Base-by-base conservation (phyloP, 2,329 filamentous ascomycete species). In the Ceratocystis colombiana region DNA sequence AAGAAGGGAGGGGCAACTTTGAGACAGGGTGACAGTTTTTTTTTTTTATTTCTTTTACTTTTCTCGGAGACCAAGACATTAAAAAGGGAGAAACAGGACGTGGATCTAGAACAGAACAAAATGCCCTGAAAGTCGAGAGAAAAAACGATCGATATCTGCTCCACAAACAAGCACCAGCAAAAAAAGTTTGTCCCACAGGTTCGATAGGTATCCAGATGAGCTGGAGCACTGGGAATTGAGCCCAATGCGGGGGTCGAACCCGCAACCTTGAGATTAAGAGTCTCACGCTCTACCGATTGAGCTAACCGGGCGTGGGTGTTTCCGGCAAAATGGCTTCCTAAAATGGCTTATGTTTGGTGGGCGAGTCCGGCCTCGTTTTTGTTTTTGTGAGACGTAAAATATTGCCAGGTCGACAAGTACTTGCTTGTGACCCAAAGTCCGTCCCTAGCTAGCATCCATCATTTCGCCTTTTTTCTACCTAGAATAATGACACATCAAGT, bases 271-370 rank as follows among this genome's bases (percentile, higher is more conserved):
- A 75, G 75, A 76, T 75, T 82, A 82, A 83, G 84, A 86, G 84
- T 86, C 84, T 85, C 80, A 86, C 84, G 84, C 83, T 87, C 84
- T 87, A 86, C 82, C 81, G 81, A 84, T 84, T 84, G 82, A 84
- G 82, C 82, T 84, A 85, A 79, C 80, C 79, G 77, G 79, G 79
- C 30, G 30, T 57, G 53, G 53, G 53, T 15, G 6, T n/a, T 33
- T 7, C 30, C 30, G 25, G 5, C 1, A 15, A 15, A 15, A 1
- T 4, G 8, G 0, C 3, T 5, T 15, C 6, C 25, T 30, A 22
- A 57, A 6, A 5, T 30, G 22, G 4, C 50, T 17, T 57, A 57
- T 57, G 15, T 57, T 57, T 30, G 10, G 10, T 5, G 3, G 46
- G 25, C 25, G 7, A n/a, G 46, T 50, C 46, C 46, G 46, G 48